Conservation (phyloP, 2,329 filamentous ascomycete species). For the Amesomyces nigricolor region DNA sequence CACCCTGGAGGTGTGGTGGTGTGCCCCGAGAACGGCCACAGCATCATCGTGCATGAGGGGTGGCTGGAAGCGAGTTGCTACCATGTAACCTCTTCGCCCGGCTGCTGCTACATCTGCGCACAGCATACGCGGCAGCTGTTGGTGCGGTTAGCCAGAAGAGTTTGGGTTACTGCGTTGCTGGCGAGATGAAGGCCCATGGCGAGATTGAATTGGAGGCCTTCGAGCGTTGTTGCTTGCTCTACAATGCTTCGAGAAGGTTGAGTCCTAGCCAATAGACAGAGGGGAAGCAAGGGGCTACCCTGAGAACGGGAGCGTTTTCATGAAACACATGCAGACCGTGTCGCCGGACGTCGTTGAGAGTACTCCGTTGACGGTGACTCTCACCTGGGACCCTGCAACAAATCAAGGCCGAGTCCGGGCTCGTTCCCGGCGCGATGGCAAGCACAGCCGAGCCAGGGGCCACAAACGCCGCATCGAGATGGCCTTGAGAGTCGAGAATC, state of each 20-base stretch:
- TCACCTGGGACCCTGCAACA: too few species aligned
- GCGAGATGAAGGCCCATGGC: background rate
- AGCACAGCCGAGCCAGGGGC: background rate
- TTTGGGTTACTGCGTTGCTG: too few species aligned
- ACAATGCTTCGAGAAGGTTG: slow-evolving; percentile 1
- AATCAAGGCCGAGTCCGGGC: too few species aligned
- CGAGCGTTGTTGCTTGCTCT: background rate
- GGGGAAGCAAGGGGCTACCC: background rate
- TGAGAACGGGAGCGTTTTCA: slow-evolving; percentile 7
- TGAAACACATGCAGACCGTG: slow-evolving; percentile 6
- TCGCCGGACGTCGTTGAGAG: background rate
- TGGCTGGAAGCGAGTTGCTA: background rate
- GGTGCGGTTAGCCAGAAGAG: too few species aligned
- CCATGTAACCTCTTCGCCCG: too few species aligned
- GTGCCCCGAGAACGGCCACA: background rate
- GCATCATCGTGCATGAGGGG: background rate
- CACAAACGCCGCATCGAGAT: background rate
- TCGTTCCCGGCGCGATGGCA: background rate
- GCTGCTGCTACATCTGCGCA: too few species aligned
- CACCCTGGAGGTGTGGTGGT: background rate
- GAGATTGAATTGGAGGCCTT: background rate
- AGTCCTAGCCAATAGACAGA: background rate
- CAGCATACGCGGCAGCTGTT: too few species aligned
- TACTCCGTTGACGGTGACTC: too few species aligned
- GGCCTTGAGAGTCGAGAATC: background rate